These are phyloP conservation scores for Arthroderma uncinatum DNA, from an alignment of 2,329 filamentous ascomycete genomes.

Conservation along the genomic window DNA sequence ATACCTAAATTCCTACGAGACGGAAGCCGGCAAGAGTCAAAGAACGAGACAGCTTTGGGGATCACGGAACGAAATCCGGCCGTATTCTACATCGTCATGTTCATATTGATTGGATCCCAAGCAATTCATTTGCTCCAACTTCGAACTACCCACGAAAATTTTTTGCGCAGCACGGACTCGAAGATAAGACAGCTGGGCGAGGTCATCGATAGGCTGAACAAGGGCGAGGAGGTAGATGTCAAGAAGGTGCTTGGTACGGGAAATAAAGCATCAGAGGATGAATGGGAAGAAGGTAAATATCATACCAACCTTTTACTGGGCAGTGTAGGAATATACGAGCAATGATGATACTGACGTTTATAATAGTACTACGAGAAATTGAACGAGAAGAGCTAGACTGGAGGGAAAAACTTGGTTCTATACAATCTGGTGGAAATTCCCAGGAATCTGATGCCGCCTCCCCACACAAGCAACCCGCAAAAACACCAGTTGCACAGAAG, in stretches of 20 bases:
- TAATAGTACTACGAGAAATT: constrained; percentile 22
- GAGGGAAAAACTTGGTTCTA: constrained; percentile 16
- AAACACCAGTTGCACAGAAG: not conserved
- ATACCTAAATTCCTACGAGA: constrained; percentile 49
- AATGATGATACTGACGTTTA: not conserved
- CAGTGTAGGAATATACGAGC: not conserved
- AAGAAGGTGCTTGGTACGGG: constrained; percentile 71
- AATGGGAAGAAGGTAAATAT: constrained; percentile 72
- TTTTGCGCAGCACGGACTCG: constrained; percentile 64
- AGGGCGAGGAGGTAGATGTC: constrained; percentile 61
- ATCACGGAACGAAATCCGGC: constrained; percentile 58
- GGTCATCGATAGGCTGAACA: constrained; percentile 37
- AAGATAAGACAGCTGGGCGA: constrained; percentile 67
- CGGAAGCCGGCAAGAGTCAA: constrained; percentile 20
- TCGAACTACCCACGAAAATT: constrained; percentile 62
- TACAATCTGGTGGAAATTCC: not conserved
- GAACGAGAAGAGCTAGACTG: constrained; percentile 31
- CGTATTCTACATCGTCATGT: constrained; percentile 71
- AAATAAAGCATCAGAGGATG: constrained; percentile 59
- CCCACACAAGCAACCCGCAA: not conserved
- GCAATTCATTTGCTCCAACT: constrained; percentile 84
- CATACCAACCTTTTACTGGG: not conserved
- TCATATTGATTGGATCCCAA: constrained; percentile 84
- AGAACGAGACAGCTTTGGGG: constrained; percentile 20
- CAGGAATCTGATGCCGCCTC: not conserved